Evolutionary conservation across 176 grass and related monocot genomes (phyloP), one percentile per base, ranked within the genome.

Genomic region (Carex scoparia): DNA sequence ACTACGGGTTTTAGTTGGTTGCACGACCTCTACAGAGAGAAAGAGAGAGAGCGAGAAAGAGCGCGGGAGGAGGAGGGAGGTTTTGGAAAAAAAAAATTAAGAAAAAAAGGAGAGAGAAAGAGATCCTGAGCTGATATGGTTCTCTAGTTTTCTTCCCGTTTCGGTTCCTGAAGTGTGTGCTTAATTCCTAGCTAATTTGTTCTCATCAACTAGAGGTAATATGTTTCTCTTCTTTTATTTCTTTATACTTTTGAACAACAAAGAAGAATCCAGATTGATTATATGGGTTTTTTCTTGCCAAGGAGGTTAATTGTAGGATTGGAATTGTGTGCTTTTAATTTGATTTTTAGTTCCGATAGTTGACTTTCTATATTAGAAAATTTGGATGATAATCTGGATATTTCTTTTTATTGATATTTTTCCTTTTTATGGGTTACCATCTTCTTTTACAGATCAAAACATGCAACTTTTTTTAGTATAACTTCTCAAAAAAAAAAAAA

Each of bases 1-100:
- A 49, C 23, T 23, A 23, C 46, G 60, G 18, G 35, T 64, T 49
- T 40, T 82, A 82, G 80, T 83, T 83, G 80, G 18, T 28, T 68
- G 42, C 80, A 83, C 80, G 80, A 83, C 42, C 38, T 63, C n/a
- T 42, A 65, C 10, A 38, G 4, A 15, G 5, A 44, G 10, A 64
- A 4, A 81, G 69, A 51, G 18, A 74, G 9, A 48, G 35, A 46
- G 59, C 46, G 10, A 81, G 68, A 73, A 7, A 73, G 33, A 37
- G 33, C 33, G 33, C 33, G 33, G 33, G 33, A 35, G 15, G 27
- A 16, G 27, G 58, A 49, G 18, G 12, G 55, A 44, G 13, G 13
- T 14, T 75, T 30, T 53, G 18, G 19, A 1, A 46, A 75, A 23
- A 23, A 73, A 73, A 9, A 53, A 12, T 27, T 27, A 53, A 74